phyloP scores from a whole-genome alignment of 306 rosid genomes.

The Clitoria ternatea region DNA sequence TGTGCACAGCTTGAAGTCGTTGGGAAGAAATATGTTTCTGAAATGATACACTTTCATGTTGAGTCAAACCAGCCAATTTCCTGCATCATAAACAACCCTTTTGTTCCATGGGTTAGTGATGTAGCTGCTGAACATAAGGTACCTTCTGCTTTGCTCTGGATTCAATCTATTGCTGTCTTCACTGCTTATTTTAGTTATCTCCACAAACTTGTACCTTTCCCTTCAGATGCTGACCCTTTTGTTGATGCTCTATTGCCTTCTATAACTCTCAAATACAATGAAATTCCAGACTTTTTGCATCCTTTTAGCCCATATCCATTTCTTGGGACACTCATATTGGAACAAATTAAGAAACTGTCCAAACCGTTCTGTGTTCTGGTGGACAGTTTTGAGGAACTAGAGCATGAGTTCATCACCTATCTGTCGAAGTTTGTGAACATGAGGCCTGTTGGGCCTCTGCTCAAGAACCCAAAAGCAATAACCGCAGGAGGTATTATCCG shows the following conservation, averaged over 20 bases:
- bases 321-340: conserved; percentile 34
- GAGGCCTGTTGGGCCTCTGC: conserved; percentile 55
- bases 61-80: conserved; percentile 40
- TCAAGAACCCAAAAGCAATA: conserved; percentile 34
- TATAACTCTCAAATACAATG: conserved; percentile 40
- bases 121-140: conserved; percentile 37
- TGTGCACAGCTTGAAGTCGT: conserved; percentile 28
- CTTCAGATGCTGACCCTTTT: conserved; percentile 41
- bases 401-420: conserved; percentile 28
- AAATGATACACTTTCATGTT: conserved; percentile 29
- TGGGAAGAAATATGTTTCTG: conserved; percentile 29
- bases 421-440: conserved; percentile 23
- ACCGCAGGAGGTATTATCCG: conserved; percentile 17
- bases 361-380: conserved; percentile 46
- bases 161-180: conserved; percentile 59
- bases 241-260: conserved; percentile 42
- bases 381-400: conserved; percentile 60
- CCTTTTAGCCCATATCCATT: conserved; percentile 28
- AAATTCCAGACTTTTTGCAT: conserved; percentile 57
- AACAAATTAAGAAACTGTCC: conserved; percentile 41
- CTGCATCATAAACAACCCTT: conserved; percentile 56
- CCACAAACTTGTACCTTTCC: conserved; percentile 47
- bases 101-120: conserved; percentile 65
- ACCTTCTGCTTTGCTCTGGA: conserved; percentile 58
- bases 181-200: conserved; percentile 45